A percentile compares a stretch with the other conserved stretches of the same genome.
These are phyloP conservation scores for Penicillium maclennaniae DNA, from an alignment of 495 filamentous ascomycete species.

Conservation along the genomic window DNA sequence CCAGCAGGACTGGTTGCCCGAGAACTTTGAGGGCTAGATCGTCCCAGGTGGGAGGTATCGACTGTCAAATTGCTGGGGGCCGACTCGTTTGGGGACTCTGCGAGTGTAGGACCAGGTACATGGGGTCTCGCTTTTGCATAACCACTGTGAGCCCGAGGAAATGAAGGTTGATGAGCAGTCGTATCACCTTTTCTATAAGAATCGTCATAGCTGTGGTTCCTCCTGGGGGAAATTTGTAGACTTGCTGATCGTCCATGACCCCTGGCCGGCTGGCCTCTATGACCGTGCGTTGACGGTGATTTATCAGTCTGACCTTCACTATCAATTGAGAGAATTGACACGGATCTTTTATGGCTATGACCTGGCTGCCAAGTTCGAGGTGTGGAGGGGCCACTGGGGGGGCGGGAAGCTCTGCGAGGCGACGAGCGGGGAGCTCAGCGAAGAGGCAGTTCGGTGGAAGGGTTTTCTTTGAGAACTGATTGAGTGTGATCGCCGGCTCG, in stretches of 20 bases:
- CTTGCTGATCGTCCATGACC: constrained; percentile 80
- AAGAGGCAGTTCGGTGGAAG: constrained; percentile 41
- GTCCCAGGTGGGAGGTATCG: constrained; percentile 28
- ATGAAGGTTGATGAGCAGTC: not conserved
- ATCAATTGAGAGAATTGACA: constrained; percentile 94
- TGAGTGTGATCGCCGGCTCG: constrained; percentile 36
- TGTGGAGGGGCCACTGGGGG: constrained; percentile 32
- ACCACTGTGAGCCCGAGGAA: constrained; percentile 5
- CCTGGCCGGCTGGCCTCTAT: constrained; percentile 44
- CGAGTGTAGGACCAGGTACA: constrained; percentile 24
- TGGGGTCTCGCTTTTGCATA: constrained; percentile 23
- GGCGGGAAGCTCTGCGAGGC: constrained; percentile 47
- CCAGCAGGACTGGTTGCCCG: constrained; percentile 27
- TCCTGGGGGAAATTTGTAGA: constrained; percentile 68
- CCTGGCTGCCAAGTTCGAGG: constrained; percentile 34
- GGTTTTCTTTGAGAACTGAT: constrained; percentile 33
- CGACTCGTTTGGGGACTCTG: constrained; percentile 29
- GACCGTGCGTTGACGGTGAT: constrained; percentile 32
- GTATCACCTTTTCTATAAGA: constrained; percentile 39
- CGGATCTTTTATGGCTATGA: constrained; percentile 67
- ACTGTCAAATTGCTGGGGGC: constrained; percentile 23
- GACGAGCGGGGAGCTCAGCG: constrained; percentile 41
- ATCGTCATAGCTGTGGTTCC: constrained; percentile 44
- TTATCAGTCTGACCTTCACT: constrained; percentile 50
- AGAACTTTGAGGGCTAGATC: constrained; percentile 22